Evolutionary conservation across 2,329 filamentous ascomycete species (phyloP), one percentile per base, ranked within the genome.

Genomic region (Malbranchea cinnamomea): DNA sequence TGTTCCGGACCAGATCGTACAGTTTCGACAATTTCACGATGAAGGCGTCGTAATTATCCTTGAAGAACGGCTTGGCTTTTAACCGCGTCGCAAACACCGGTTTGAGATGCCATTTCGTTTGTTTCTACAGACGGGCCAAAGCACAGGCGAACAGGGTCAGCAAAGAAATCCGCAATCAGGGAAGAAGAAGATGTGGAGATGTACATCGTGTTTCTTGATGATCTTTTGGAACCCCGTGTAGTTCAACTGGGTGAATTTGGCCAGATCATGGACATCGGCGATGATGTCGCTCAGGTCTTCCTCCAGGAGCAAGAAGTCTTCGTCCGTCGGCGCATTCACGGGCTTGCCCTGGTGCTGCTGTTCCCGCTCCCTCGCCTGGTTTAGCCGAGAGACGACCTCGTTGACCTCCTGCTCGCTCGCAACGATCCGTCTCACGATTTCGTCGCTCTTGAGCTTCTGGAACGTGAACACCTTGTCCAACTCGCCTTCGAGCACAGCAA

Each of bases 181-280:
- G 11, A 23, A 12, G 19, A 31, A 28, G 11, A 21, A 12, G 12
- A 13, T 6, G 13, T 26, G 15, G 20, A 20, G 6, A 62, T 78
- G 44, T 57, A 87, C 81, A 60, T 94, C 89, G 56, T 98, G 89
- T 67, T 98, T 98, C 68, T 98, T 98, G 58, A 98, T 93, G 40
- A 98, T 98, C 67, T 98, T 98, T 64, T 94, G 91, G 54, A 98
- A 98, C 4, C 89, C 89, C 1, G 87, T 95, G 52, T 98, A 98
- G 60, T 98, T 98, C 50, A 98, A 63, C 61, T 94, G 87, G 5
- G 92, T 91, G 53, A 93, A 98, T 60, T 95, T 95, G 54, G 89
- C 85, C 36, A 98, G 68, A 48, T 98, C 89, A 57, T 98, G 87
- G 13, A 98, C 89, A 49, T 98, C 87, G 44, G 89, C 89, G 52